phyloP scores from a whole-genome alignment of 2,329 filamentous ascomycete species.

The Sphaerulina vaccinii region DNA sequence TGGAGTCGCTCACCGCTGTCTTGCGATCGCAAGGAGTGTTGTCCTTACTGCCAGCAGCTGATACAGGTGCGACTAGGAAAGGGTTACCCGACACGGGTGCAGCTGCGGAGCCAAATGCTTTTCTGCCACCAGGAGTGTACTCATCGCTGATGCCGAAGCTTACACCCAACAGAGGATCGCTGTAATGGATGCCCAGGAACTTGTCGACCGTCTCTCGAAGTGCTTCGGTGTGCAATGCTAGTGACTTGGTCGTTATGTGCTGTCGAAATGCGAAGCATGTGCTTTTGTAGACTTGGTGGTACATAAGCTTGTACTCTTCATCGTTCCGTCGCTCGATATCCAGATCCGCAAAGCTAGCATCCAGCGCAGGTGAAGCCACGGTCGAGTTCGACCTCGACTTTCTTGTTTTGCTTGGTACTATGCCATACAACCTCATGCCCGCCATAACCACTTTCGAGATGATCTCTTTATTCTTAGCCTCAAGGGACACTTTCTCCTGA shows the following conservation, averaged over 20 bases:
- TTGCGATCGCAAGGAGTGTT: constrained; percentile 20
- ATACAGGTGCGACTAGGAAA: constrained; percentile 16
- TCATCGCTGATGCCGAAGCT: constrained; percentile 20
- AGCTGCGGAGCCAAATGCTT: constrained; percentile 28
- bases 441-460: constrained; percentile 53
- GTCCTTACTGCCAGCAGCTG: constrained; percentile 12
- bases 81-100: constrained; percentile 15
- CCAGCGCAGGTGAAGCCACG: constrained; percentile 20
- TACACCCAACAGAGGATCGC: constrained; percentile 41
- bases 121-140: constrained; percentile 34
- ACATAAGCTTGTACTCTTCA: constrained; percentile 54
- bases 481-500: constrained; percentile 17
- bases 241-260: constrained; percentile 38
- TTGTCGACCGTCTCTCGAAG: constrained; percentile 50
- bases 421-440: constrained; percentile 53
- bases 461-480: constrained; percentile 48
- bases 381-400: constrained; percentile 29
- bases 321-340: constrained; percentile 38
- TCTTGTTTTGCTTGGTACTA: constrained; percentile 44
- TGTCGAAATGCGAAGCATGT: constrained; percentile 49
- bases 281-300: constrained; percentile 53
- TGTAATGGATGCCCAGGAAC: constrained; percentile 48
- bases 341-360: constrained; percentile 21
- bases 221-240: constrained; percentile 44
- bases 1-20: not conserved